Evolutionary conservation across 2,329 filamentous ascomycete species (phyloP).

Genomic region (Calonectria pauciramosa): DNA sequence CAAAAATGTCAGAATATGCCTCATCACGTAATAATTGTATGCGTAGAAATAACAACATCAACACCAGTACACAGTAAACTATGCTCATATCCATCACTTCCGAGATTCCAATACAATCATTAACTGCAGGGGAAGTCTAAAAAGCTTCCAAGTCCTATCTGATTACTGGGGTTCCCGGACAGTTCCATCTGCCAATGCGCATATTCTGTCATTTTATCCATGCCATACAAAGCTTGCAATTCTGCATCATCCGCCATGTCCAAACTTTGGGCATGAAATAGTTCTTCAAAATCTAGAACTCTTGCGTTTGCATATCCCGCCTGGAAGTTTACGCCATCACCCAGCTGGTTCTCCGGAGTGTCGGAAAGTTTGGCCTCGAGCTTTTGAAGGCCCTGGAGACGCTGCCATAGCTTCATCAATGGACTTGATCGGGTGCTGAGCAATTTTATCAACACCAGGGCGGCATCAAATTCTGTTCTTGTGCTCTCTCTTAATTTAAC

Average conservation of each 20-base stretch:
- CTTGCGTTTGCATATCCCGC: neutral
- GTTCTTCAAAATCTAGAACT: neutral
- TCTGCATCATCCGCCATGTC: neutral
- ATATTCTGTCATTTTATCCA: neutral
- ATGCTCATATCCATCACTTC: too few species aligned
- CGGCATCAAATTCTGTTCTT: conserved; percentile 1
- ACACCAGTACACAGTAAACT: too few species aligned
- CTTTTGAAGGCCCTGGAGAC: conserved; percentile 11
- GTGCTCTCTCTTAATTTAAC: neutral
- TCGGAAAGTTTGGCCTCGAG: neutral
- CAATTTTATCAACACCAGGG: conserved; percentile 1
- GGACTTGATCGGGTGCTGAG: conserved; percentile 2
- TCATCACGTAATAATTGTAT: too few species aligned
- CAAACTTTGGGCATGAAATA: neutral
- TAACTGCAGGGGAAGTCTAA: neutral
- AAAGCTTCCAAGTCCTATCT: neutral
- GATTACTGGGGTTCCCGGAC: neutral
- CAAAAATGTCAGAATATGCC: too few species aligned
- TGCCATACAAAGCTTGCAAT: neutral
- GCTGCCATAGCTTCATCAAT: conserved; percentile 7
- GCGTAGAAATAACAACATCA: too few species aligned
- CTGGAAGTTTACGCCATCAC: too few species aligned
- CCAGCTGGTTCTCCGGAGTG: neutral
- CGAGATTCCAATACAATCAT: too few species aligned
- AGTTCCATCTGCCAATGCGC: neutral